Percentiles rank a stretch among this genome's conserved stretches.
These are phyloP conservation scores for Betula pendula DNA, from an alignment of 306 rosid genomes.

Conservation along the genomic window DNA sequence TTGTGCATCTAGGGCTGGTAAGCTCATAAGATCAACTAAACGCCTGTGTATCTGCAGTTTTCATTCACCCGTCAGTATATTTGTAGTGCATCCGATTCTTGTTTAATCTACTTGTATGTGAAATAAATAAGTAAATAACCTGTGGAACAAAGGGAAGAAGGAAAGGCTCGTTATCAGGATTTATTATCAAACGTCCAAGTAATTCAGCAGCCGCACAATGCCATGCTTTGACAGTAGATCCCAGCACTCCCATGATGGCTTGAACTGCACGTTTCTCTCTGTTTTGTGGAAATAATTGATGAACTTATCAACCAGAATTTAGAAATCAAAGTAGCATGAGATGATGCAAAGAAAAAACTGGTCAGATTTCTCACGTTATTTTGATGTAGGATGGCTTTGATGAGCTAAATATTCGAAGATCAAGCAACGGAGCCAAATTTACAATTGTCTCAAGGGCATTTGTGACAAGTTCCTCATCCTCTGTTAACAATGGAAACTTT, in stretches of 20 bases:
- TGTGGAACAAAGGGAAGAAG: conserved; percentile 83
- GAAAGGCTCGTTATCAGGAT: conserved; percentile 93
- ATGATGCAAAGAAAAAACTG: background rate
- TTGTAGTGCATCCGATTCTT: background rate
- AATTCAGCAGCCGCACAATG: conserved; percentile 94
- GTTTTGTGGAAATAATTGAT: conserved; percentile 17
- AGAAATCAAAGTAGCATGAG: conserved; percentile 17
- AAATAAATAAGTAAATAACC: conserved; percentile 39
- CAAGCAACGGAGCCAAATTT: conserved; percentile 90
- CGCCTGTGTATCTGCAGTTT: conserved; percentile 83
- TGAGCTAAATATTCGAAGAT: conserved; percentile 91
- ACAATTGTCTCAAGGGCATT: conserved; percentile 95
- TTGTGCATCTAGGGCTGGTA: conserved; percentile 85
- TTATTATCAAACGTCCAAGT: conserved; percentile 91
- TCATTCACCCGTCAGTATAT: conserved; percentile 20
- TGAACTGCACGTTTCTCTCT: conserved; percentile 89
- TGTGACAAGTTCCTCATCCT: conserved; percentile 99
- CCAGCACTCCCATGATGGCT: conserved; percentile 95
- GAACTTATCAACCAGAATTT: conserved; percentile 27
- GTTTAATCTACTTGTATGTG: conserved; percentile 5
- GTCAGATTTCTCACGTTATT: conserved; percentile 71
- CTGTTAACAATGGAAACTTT: conserved; percentile 45
- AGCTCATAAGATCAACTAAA: conserved; percentile 82
- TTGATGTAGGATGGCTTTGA: conserved; percentile 88
- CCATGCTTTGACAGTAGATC: conserved; percentile 85